These are phyloP conservation scores for Pyrenochaeta sp. DNA, from an alignment of 2,329 filamentous ascomycete species.

Conservation along the genomic window DNA sequence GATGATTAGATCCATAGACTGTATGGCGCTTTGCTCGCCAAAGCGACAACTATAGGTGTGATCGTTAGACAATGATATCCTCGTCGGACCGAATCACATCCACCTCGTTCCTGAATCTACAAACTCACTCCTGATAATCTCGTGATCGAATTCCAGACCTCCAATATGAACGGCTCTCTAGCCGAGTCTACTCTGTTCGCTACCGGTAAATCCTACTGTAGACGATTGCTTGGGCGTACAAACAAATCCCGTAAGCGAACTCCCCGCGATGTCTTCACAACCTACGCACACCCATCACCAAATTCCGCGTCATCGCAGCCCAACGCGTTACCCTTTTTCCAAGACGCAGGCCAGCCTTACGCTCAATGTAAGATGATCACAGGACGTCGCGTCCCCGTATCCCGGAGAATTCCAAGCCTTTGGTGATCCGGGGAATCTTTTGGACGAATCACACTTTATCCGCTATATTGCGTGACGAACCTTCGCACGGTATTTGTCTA, in stretches of 20 bases:
- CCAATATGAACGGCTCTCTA: not conserved
- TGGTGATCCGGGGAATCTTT: slow-evolving; percentile 5
- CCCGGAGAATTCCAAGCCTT: slow-evolving; percentile 14
- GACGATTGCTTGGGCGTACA: not conserved
- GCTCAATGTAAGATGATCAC: slow-evolving; percentile 4
- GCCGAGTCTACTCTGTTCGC: not conserved
- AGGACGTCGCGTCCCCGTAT: slow-evolving; percentile 4
- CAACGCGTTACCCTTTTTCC: slow-evolving; percentile 1
- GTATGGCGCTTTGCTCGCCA: not conserved
- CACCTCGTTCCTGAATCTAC: too few species aligned
- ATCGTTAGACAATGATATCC: not conserved
- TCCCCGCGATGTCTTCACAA: not conserved
- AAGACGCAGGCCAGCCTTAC: not conserved
- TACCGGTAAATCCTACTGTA: not conserved
- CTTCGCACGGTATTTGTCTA: slow-evolving; percentile 3
- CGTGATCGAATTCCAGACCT: not conserved
- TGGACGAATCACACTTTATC: slow-evolving; percentile 21
- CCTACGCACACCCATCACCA: slow-evolving; percentile 1
- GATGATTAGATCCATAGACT: not conserved
- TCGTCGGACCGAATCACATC: not conserved
- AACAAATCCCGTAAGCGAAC: slow-evolving; percentile 1
- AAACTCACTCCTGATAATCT: not conserved
- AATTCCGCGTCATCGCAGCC: slow-evolving; percentile 5
- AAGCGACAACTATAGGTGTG: not conserved
- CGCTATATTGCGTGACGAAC: slow-evolving; percentile 12